Percentiles rank a stretch among this genome's conserved stretches.
These are phyloP conservation scores for Verticillium zaregamsianum DNA, from an alignment of 2,329 filamentous ascomycete genomes.

Conservation along the genomic window DNA sequence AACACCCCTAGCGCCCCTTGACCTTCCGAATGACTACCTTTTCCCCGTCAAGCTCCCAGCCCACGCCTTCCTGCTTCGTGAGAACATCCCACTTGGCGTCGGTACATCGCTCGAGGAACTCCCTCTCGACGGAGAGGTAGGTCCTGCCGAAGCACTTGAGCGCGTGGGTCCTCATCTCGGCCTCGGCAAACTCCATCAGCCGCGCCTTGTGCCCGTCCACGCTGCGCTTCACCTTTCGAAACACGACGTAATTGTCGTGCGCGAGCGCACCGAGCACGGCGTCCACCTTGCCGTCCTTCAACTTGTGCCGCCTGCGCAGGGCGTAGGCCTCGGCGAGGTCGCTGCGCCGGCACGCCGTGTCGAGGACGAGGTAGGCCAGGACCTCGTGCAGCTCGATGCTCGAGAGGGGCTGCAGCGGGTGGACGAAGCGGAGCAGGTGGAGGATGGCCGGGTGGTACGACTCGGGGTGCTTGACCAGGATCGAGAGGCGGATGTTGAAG, in stretches of 20 bases:
- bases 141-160: constrained; percentile 82
- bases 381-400: constrained; percentile 74
- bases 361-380: constrained; percentile 75
- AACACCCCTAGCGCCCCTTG: constrained; percentile 29
- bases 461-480: constrained; percentile 77
- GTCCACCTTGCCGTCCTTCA: constrained; percentile 66
- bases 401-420: constrained; percentile 63
- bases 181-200: constrained; percentile 78
- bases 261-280: constrained; percentile 65
- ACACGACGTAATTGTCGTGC: constrained; percentile 78
- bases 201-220: constrained; percentile 79
- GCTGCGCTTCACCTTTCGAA: constrained; percentile 64
- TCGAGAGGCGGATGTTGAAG: constrained; percentile 81
- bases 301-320: constrained; percentile 55
- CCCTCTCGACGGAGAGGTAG: constrained; percentile 69
- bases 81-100: constrained; percentile 70
- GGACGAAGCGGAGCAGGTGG: constrained; percentile 70
- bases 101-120: constrained; percentile 65
- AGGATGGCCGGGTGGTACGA: constrained; percentile 86
- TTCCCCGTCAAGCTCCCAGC: constrained; percentile 74
- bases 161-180: constrained; percentile 67
- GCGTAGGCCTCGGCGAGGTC: constrained; percentile 71
- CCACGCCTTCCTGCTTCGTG: constrained; percentile 64
- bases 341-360: constrained; percentile 79
- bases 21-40: constrained; percentile 71